phyloP scores from a whole-genome alignment of 805 yeast genomes.

The Blastobotrys parvus region DNA sequence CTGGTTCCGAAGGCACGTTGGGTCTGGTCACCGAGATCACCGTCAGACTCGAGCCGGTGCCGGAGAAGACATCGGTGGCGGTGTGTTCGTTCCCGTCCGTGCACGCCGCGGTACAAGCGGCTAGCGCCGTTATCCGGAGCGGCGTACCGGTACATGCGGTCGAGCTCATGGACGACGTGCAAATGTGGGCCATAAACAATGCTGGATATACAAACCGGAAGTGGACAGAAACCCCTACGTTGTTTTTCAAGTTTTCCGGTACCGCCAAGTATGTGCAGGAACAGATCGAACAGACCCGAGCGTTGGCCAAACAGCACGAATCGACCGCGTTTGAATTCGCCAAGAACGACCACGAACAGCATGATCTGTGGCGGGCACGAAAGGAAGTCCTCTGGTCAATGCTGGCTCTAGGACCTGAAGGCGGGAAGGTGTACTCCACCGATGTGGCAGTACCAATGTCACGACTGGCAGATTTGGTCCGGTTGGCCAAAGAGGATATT shows the following conservation, averaged over 20 bases:
- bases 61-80: slow-evolving; percentile 57
- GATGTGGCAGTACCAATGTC: slow-evolving; percentile 82
- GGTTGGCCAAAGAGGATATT: slow-evolving; percentile 52
- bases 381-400: slow-evolving; percentile 61
- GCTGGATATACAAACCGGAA: slow-evolving; percentile 43
- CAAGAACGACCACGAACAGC: slow-evolving; percentile 46
- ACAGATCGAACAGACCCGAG: slow-evolving; percentile 37
- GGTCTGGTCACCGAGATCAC: slow-evolving; percentile 77
- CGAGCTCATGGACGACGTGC: slow-evolving; percentile 63
- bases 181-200: slow-evolving; percentile 57
- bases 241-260: slow-evolving; percentile 60
- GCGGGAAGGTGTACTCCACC: slow-evolving; percentile 59
- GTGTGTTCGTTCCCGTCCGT: slow-evolving; percentile 61
- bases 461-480: slow-evolving; percentile 51
- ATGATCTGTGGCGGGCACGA: slow-evolving; percentile 68
- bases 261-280: slow-evolving; percentile 35
- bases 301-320: slow-evolving; percentile 46
- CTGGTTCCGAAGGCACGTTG: slow-evolving; percentile 73
- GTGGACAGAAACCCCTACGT: slow-evolving; percentile 54
- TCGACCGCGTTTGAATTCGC: slow-evolving; percentile 58
- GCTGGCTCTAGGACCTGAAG: slow-evolving; percentile 54
- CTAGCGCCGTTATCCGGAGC: slow-evolving; percentile 48
- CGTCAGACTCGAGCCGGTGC: slow-evolving; percentile 56
- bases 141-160: slow-evolving; percentile 69
- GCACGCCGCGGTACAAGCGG: slow-evolving; percentile 63